phyloP scores from a whole-genome alignment of 2,329 filamentous ascomycete genomes.

The Sclerotinia sclerotiorum region DNA sequence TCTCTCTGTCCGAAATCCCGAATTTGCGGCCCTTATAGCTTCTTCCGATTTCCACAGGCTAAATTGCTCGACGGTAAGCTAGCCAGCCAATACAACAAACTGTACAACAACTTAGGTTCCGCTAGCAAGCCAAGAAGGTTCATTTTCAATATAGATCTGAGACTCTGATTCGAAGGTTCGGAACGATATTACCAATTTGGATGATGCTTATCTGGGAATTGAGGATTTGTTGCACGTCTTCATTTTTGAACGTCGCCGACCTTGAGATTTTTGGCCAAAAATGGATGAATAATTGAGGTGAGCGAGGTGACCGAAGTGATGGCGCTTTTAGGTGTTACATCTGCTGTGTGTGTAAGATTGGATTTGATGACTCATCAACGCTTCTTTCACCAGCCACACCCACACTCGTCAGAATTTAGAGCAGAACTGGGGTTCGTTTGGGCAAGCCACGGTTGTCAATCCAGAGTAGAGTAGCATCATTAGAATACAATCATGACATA shows the following conservation, averaged over 20 bases:
- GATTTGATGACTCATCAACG: neutral
- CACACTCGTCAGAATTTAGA: neutral
- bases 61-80: neutral
- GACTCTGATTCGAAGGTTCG: constrained; percentile 10
- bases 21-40: neutral
- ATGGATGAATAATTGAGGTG: neutral
- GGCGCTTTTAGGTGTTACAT: constrained; percentile 7
- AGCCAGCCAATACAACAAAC: neutral
- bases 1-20: neutral
- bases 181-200: neutral
- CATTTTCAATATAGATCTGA: constrained; percentile 4
- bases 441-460: neutral
- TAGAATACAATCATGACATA: neutral
- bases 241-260: constrained; percentile 13
- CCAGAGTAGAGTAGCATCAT: neutral
- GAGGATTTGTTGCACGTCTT: constrained; percentile 14
- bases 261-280: neutral
- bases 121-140: neutral
- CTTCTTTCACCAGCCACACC: constrained; percentile 8
- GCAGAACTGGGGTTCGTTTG: neutral
- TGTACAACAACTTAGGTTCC: neutral
- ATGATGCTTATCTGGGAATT: neutral
- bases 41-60: neutral
- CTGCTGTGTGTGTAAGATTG: neutral
- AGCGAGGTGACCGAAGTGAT: neutral